phyloP scores from a whole-genome alignment of 78 protist species.

The Dictyostelium firmibasis region DNA sequence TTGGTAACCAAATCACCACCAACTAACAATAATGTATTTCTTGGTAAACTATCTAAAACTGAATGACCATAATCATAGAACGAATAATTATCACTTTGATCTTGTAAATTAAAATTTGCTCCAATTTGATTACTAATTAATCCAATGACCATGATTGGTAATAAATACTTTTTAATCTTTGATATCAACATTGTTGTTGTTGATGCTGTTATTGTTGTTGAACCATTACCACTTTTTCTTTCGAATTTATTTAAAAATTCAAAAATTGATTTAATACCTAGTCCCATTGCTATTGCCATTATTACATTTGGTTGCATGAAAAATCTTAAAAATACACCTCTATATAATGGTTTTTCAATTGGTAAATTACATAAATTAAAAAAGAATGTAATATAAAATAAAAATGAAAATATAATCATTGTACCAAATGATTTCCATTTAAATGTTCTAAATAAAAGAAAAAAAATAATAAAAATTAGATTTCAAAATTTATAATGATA shows the following conservation, averaged over 20 bases:
- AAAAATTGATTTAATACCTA: conserved; percentile 13
- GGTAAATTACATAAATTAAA: conserved; percentile 76
- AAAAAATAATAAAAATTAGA: not conserved
- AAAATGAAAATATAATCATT: conserved; percentile 52
- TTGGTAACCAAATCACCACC: conserved; percentile 68
- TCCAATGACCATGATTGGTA: conserved; percentile 4
- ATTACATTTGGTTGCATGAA: conserved; percentile 79
- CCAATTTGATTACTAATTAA: conserved; percentile 12
- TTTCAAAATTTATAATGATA: not conserved
- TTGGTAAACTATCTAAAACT: conserved; percentile 25
- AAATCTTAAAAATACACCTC: conserved; percentile 72
- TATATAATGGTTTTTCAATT: conserved; percentile 67
- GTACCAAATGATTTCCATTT: conserved; percentile 66
- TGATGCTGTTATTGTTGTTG: not conserved
- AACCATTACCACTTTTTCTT: not conserved
- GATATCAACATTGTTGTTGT: not conserved
- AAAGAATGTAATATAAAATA: conserved; percentile 70
- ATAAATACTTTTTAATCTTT: not conserved
- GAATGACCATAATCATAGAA: conserved; percentile 59
- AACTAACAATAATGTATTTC: conserved; percentile 41
- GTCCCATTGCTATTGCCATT: conserved; percentile 42
- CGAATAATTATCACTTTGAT: conserved; percentile 62
- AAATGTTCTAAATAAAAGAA: conserved; percentile 14
- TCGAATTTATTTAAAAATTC: not conserved
- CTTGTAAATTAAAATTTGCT: conserved; percentile 31